These are phyloP conservation scores for Punica granatum DNA, from an alignment of 345 rosid genomes.

Conservation along the genomic window DNA sequence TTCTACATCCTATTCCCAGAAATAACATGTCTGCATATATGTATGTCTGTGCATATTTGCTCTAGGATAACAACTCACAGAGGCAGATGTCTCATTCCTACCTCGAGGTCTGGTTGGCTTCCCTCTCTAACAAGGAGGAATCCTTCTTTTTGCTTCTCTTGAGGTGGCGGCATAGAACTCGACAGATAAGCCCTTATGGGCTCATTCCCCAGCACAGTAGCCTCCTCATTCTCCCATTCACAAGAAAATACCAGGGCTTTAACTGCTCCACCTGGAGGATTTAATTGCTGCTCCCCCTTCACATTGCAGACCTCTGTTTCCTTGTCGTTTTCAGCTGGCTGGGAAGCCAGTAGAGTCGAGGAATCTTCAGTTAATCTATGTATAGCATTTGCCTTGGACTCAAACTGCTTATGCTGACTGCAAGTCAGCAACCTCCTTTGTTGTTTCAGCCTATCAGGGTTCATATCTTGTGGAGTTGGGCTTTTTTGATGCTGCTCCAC, in stretches of 20 bases:
- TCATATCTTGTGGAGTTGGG: neutral
- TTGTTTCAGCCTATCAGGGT: neutral
- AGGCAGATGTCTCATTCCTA: neutral
- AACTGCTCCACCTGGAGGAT: neutral
- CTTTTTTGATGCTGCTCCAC: neutral
- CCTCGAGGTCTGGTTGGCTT: neutral
- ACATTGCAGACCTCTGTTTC: neutral
- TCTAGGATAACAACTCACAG: no score
- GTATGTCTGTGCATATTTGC: no score
- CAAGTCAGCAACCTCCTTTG: neutral
- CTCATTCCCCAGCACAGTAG: neutral
- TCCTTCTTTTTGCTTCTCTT: neutral
- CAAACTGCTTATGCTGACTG: neutral
- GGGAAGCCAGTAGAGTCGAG: neutral
- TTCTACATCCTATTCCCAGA: no score
- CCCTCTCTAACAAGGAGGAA: neutral
- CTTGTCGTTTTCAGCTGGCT: neutral
- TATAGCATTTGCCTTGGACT: neutral
- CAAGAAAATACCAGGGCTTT: neutral
- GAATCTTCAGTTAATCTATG: neutral
- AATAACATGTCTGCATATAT: neutral
- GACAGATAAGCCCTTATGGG: neutral
- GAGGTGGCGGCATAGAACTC: neutral
- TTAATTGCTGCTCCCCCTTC: neutral
- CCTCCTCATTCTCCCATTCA: neutral